phyloP scores from a whole-genome alignment of 225 moss, liverwort and hornwort genomes.

The Bryoerythrophyllum caledonicum region DNA sequence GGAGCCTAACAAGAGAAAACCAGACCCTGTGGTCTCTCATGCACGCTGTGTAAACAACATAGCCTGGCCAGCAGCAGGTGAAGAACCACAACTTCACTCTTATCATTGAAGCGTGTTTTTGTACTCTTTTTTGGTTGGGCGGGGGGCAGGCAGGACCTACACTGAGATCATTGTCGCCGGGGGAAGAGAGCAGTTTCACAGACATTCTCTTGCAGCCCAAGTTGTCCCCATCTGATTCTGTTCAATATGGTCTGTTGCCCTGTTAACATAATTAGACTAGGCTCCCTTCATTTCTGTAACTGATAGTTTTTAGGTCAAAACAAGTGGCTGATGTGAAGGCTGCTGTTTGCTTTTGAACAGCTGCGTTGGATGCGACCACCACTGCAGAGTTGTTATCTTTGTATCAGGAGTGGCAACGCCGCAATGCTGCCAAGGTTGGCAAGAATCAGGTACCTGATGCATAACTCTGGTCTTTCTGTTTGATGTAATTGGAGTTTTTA shows the following conservation, averaged over 20 bases:
- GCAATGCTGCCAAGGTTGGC: constrained; percentile 66
- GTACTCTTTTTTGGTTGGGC: constrained; percentile 28
- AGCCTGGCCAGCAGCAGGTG: constrained; percentile 57
- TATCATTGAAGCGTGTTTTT: constrained; percentile 20
- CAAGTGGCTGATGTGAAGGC: not conserved
- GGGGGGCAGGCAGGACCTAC: constrained; percentile 77
- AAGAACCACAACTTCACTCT: constrained; percentile 15
- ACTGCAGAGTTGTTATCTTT: constrained; percentile 57
- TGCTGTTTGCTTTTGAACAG: constrained; percentile 37
- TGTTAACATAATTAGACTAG: constrained; percentile 28
- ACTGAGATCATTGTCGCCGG: constrained; percentile 50
- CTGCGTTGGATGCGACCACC: constrained; percentile 65
- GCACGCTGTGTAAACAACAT: constrained; percentile 54
- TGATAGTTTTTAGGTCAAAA: not conserved
- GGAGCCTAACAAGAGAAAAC: constrained; percentile 72
- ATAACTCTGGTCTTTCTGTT: not conserved
- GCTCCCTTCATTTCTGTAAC: constrained; percentile 16
- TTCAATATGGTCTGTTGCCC: constrained; percentile 73
- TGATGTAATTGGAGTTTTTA: not conserved
- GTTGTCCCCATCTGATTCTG: constrained; percentile 59
- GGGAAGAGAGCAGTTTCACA: constrained; percentile 76
- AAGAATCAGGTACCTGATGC: constrained; percentile 56
- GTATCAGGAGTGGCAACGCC: constrained; percentile 82
- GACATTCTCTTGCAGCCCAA: constrained; percentile 75
- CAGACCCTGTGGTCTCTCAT: constrained; percentile 50